Evolutionary conservation across 768 basidiomycete species (phyloP).

Genomic region (Auriscalpium microsporum): DNA sequence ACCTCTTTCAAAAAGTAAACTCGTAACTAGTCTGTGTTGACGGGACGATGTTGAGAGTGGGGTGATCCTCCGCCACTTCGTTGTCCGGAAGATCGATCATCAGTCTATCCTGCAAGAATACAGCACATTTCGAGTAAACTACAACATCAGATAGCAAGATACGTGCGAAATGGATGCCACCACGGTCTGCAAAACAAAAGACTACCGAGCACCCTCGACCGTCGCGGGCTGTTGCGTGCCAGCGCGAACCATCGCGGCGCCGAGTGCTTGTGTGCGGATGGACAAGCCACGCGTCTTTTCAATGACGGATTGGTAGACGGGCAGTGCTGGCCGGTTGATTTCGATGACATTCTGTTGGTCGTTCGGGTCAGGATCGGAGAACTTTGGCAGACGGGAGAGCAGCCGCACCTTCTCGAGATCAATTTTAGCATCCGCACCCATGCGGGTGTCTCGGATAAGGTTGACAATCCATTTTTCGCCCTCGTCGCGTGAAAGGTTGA

Average conservation of each 20-base stretch:
- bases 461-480: conserved; percentile 99
- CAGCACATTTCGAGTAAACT: too few species aligned
- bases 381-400: neutral
- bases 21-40: too few species aligned
- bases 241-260: conserved; percentile 57
- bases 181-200: neutral
- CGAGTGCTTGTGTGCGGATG: conserved; percentile 83
- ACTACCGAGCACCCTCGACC: conserved; percentile 19
- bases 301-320: conserved; percentile 89
- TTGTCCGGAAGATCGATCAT: too few species aligned
- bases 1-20: too few species aligned
- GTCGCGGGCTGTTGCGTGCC: conserved; percentile 15
- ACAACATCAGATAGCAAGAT: neutral
- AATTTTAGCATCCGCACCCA: conserved; percentile 96
- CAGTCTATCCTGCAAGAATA: too few species aligned
- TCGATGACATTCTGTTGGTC: conserved; percentile 80
- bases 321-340: conserved; percentile 82
- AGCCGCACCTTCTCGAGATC: conserved; percentile 81
- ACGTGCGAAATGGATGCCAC: neutral
- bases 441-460: conserved; percentile 92
- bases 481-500: conserved; percentile 90
- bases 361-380: conserved; percentile 4
- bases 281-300: conserved; percentile 92
- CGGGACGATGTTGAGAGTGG: too few species aligned
- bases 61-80: too few species aligned